These are phyloP conservation scores for Lactifluus volemus DNA, from an alignment of 768 basidiomycete species.

Conservation along the genomic window DNA sequence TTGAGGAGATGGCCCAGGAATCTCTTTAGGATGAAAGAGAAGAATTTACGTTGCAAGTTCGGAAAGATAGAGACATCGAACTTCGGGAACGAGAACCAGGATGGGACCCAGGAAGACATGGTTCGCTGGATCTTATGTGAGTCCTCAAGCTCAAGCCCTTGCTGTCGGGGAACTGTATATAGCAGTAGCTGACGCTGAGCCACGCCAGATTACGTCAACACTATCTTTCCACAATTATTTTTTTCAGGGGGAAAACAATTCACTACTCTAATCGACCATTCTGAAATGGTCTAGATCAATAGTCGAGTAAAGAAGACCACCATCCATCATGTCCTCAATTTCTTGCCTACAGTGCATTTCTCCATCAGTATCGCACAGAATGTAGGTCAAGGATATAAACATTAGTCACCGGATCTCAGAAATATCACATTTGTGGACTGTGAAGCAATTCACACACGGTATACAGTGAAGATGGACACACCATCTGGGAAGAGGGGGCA, in stretches of 20 bases:
- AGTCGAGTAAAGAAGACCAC: constrained; percentile 16
- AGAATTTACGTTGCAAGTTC: constrained; percentile 75
- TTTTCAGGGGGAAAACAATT: not conserved
- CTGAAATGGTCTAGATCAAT: constrained; percentile 13
- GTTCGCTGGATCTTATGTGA: not conserved
- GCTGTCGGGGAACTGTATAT: not conserved
- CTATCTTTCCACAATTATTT: no score
- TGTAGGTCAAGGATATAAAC: not conserved
- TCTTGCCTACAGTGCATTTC: constrained; percentile 16
- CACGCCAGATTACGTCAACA: constrained; percentile 1
- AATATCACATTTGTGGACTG: not conserved
- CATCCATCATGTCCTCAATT: constrained; percentile 20
- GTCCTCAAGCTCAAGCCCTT: not conserved
- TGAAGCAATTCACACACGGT: not conserved
- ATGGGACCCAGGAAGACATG: constrained; percentile 32
- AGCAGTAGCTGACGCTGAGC: not conserved
- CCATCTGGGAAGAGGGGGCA: constrained; percentile 3
- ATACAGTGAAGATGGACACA: constrained; percentile 4
- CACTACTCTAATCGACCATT: constrained; percentile 1
- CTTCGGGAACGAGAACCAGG: constrained; percentile 47
- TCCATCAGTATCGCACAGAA: not conserved
- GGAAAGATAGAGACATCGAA: constrained; percentile 61
- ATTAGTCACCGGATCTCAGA: constrained; percentile 5
- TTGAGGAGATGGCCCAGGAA: constrained; percentile 79
- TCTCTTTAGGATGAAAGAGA: constrained; percentile 82